Conservation (phyloP, 2,329 filamentous ascomycete species). For the Xylariales sp. region DNA sequence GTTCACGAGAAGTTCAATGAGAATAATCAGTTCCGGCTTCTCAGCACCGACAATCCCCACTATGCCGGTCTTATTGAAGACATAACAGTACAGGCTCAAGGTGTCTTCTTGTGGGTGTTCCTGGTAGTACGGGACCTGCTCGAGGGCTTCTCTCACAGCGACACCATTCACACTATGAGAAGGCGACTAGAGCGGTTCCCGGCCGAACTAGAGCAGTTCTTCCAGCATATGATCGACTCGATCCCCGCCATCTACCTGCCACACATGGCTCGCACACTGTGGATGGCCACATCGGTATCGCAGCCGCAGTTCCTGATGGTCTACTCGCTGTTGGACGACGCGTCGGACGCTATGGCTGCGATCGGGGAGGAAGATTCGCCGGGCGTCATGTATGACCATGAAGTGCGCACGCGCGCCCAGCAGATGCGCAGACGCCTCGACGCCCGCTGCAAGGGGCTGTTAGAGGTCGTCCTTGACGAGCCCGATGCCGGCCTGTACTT, state of each 20-base stretch:
- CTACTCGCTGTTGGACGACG: conserved; percentile 19
- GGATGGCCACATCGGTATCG: conserved; percentile 6
- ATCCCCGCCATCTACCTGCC: conserved; percentile 6
- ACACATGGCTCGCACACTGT: conserved; percentile 12
- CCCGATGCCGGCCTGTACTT: conserved; percentile 12
- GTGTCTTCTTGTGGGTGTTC: too few species aligned
- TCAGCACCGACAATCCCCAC: background rate
- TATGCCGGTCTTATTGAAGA: conserved; percentile 9
- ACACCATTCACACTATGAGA: conserved; percentile 7
- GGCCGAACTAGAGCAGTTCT: conserved; percentile 14
- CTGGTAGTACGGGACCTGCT: conserved; percentile 10
- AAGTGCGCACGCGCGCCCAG: background rate
- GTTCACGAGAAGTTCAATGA: conserved; percentile 8
- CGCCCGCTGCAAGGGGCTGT: conserved; percentile 19
- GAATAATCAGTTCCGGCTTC: conserved; percentile 24
- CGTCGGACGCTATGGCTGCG: background rate
- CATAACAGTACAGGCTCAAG: background rate
- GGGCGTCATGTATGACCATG: conserved; percentile 1
- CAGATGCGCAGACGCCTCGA: conserved; percentile 20
- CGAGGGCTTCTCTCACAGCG: conserved; percentile 11
- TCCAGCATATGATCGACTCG: conserved; percentile 18
- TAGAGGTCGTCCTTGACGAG: conserved; percentile 21
- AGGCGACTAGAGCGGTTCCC: conserved; percentile 7
- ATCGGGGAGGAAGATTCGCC: background rate
- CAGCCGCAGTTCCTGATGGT: conserved; percentile 8